These are phyloP conservation scores for Stropharia rugosoannulata DNA, from an alignment of 768 basidiomycete species.

Conservation along the genomic window DNA sequence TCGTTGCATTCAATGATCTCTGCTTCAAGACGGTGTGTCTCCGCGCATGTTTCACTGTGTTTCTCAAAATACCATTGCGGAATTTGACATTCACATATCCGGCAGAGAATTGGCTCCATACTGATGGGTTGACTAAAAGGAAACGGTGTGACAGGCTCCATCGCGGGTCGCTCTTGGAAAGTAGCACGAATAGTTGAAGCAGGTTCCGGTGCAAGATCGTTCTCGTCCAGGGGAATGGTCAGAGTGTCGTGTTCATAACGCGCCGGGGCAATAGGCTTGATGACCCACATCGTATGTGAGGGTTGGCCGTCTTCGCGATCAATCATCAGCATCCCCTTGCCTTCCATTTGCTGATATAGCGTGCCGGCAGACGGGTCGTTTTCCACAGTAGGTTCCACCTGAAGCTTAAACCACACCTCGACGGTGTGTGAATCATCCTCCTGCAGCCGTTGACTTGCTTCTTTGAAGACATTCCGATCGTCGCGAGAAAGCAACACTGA, in stretches of 20 bases:
- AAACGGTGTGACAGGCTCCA: constrained; percentile 65
- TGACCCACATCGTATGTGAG: constrained; percentile 98
- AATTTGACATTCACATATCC: constrained; percentile 95
- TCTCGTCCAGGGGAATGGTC: constrained; percentile 54
- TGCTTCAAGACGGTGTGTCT: constrained; percentile 93
- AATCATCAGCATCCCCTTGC: constrained; percentile 97
- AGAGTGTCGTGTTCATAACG: constrained; percentile 68
- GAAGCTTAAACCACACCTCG: constrained; percentile 87
- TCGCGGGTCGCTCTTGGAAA: constrained; percentile 30
- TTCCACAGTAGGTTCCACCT: constrained; percentile 63
- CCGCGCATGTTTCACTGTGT: constrained; percentile 98
- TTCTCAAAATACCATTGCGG: constrained; percentile 99
- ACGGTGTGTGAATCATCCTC: constrained; percentile 94
- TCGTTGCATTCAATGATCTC: constrained; percentile 95
- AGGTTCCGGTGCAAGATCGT: constrained; percentile 42
- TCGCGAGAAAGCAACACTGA: constrained; percentile 76
- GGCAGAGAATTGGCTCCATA: constrained; percentile 84
- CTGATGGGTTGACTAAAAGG: constrained; percentile 78
- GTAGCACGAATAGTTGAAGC: constrained; percentile 38
- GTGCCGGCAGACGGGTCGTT: constrained; percentile 51
- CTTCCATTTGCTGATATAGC: constrained; percentile 88
- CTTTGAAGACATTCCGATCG: constrained; percentile 82
- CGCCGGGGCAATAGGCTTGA: constrained; percentile 76
- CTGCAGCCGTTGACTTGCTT: constrained; percentile 81
- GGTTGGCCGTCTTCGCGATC: constrained; percentile 86